Evolutionary conservation across 768 basidiomycete genomes (phyloP), one percentile per base, ranked within the genome.

Genomic region (Boletales sp.): DNA sequence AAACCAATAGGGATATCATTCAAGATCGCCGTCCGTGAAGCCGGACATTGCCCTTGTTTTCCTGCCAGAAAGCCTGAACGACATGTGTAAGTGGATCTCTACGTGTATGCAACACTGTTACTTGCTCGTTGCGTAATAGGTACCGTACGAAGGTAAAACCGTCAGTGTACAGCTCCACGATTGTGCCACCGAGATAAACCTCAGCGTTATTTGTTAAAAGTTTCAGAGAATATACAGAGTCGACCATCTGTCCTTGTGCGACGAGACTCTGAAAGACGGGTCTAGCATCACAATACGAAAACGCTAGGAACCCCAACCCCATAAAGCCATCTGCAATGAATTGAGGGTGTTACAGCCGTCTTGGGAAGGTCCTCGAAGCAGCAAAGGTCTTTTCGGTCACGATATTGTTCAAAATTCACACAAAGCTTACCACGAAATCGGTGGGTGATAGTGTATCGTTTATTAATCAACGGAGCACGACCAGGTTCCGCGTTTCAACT

Each of bases 141-240:
- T n/a, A n/a, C n/a, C 57, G 54, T 2, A 40, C 43, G 37, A 64
- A 77, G 6, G 66, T 67, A 46, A 78, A 60, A 2, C 41, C 47
- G 9, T 74, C 74, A 31, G 59, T 64, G 59, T 70, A 77, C 43
- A 69, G 62, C 17, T 56, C 47, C 5, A 59, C 37, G 57, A 78
- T 69, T 21, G 64, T 58, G 42, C 76, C 76, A 32, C 77, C 76
- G 29, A 77, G 43, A 56, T 58, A 72, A 36, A 75, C 59, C 53
- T 73, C 67, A 21, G 54, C 73, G 12, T 70, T 70, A 8, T 55
- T 46, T 9, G 60, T 36, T 3, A 74, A 62, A 21, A 80, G 62
- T 59, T 76, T 77, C 62, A 82, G 75, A n/a, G 73, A 68, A 55
- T 80, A 79, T 43, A 68, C 61, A 19, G 71, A 48, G 13, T 66